Evolutionary conservation across 2,329 filamentous ascomycete species (phyloP), one percentile per base, ranked within the genome.

Genomic region (Hypoxylon sp.): DNA sequence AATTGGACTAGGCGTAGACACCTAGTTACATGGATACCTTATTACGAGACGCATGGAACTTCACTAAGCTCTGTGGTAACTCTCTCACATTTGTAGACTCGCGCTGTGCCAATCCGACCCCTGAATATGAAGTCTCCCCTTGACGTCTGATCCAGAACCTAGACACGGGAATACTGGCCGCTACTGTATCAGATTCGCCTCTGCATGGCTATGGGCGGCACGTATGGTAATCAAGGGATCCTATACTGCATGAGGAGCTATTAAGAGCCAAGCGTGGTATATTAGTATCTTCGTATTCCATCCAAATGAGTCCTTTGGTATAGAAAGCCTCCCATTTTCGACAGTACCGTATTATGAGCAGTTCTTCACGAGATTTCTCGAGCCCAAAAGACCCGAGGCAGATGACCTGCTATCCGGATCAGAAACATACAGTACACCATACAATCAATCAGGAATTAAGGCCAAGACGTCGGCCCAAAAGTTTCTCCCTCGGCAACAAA

Each of bases 401-500:
- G 9, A 41, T 11, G n/a, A 21, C n/a, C n/a, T 16, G 5, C 25
- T 25, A n/a, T 51, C 3, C 51, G 27, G 9, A 21, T 14, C 23
- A 27, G 25, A n/a, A 16, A 5, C 16, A 27, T 29, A 54, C 16
- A 21, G 29, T 21, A 50, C 16, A 48, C 2, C 14, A 19, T 11
- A 32, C 4, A 43, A 48, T 1, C 32, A 37, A 14, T 6, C 11
- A 12, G 21, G 5, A 5, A 50, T 77, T 52, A 85, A 37, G 79
- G 80, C 84, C 84, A 86, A 11, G 73, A 74, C 12, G 76, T 76
- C 3, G 86, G 85, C 37, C 86, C 86, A 76, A 88, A 85, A 2
- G 77, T 84, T 69, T 84, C 76, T 1, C 83, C 83, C 0, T 78
- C 71, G 5, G 78, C 69, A 5, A 85, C 73, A 3, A 73, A 72